These are phyloP conservation scores for Ceratocystis colombiana DNA, from an alignment of 2,329 filamentous ascomycete genomes.

Conservation along the genomic window DNA sequence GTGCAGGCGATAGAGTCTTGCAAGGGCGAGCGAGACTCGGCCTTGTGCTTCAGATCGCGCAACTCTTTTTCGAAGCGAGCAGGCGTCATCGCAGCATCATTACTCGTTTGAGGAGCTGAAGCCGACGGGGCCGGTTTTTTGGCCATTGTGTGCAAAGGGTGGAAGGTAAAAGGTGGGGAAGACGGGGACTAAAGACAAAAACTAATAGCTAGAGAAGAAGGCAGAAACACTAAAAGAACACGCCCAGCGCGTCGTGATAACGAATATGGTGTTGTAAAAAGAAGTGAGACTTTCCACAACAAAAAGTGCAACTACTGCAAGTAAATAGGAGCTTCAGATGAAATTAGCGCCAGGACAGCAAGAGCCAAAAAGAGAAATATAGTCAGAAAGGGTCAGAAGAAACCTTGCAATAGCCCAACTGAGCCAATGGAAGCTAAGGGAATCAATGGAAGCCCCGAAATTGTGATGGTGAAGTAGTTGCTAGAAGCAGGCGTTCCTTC, in stretches of 20 bases:
- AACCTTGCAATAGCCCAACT: background rate
- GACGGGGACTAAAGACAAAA: background rate
- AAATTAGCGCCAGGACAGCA: background rate
- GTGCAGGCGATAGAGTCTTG: slow-evolving; percentile 30
- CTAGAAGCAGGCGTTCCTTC: background rate
- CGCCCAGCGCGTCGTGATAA: slow-evolving; percentile 7
- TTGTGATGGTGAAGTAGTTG: background rate
- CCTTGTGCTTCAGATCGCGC: slow-evolving; percentile 41
- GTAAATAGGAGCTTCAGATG: background rate
- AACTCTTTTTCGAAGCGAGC: slow-evolving; percentile 47
- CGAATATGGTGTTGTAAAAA: background rate
- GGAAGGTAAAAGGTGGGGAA: background rate
- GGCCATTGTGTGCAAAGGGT: slow-evolving; percentile 20
- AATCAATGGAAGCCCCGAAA: background rate
- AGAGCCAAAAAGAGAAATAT: background rate
- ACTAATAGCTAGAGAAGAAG: background rate
- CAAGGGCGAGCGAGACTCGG: slow-evolving; percentile 32
- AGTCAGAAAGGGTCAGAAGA: slow-evolving; percentile 2
- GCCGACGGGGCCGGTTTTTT: slow-evolving; percentile 16
- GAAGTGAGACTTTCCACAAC: background rate
- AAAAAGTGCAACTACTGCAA: slow-evolving; percentile 8
- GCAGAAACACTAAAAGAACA: background rate
- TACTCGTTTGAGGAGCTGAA: slow-evolving; percentile 23
- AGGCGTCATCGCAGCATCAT: slow-evolving; percentile 36
- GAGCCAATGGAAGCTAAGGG: background rate